phyloP scores from a whole-genome alignment of 768 basidiomycete species.

The Pholiota conissans region DNA sequence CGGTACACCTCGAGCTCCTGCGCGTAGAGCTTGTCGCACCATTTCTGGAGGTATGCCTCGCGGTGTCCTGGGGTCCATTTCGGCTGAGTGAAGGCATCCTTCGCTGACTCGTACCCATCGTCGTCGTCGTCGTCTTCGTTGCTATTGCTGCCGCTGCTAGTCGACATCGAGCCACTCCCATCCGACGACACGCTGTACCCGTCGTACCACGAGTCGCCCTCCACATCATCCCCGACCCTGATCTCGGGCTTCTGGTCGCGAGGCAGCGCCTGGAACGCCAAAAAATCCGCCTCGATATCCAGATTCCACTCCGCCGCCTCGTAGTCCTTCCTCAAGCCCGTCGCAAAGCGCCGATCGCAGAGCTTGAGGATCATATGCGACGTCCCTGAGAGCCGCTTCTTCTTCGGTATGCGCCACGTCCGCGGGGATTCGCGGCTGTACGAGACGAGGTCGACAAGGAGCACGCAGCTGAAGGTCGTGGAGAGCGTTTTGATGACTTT shows the following conservation, averaged over 20 bases:
- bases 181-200: not conserved
- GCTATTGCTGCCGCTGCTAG: conserved; percentile 1
- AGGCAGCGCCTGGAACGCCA: conserved; percentile 8
- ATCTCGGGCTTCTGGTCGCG: conserved; percentile 9
- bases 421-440: not conserved
- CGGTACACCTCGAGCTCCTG: conserved; percentile 16
- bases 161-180: not conserved
- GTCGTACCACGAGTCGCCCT: conserved; percentile 5
- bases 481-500: conserved; percentile 14
- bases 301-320: conserved; percentile 14
- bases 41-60: conserved; percentile 15
- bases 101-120: conserved; percentile 6
- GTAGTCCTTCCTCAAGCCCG: conserved; percentile 12
- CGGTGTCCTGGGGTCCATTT: conserved; percentile 12
- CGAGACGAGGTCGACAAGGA: conserved; percentile 10
- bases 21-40: conserved; percentile 8
- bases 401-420: not conserved
- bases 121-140: too few relatives aligned
- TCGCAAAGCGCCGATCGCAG: conserved; percentile 15
- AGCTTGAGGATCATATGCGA: conserved; percentile 12
- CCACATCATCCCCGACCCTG: not conserved
- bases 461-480: conserved; percentile 17
- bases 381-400: not conserved
- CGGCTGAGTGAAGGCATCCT: conserved; percentile 3
- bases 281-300: conserved; percentile 4